Evolutionary conservation across 1,284 basidiomycete species (phyloP).

Genomic region (Ustilago crameri): DNA sequence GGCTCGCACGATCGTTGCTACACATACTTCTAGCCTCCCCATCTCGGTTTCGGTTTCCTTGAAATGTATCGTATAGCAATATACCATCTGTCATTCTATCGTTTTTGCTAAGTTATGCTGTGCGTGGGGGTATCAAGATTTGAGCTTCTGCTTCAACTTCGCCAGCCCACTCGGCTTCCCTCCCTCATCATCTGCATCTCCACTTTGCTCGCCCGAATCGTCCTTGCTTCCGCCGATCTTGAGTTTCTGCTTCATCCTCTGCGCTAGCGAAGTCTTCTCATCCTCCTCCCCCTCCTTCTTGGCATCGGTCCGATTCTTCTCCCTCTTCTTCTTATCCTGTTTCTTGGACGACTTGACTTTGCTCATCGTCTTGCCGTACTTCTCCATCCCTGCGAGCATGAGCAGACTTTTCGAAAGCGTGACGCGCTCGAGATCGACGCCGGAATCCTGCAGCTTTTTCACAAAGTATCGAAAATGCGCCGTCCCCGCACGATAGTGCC

Average conservation of each 20-base stretch:
- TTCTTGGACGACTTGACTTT: slow-evolving; percentile 41
- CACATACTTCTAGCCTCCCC: slow-evolving; percentile 15
- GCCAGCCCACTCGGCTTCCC: slow-evolving; percentile 18
- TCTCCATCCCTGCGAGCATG: slow-evolving; percentile 53
- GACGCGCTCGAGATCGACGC: slow-evolving; percentile 54
- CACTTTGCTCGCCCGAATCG: slow-evolving; percentile 3
- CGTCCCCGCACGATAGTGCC: slow-evolving; percentile 57
- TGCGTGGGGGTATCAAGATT: slow-evolving; percentile 26
- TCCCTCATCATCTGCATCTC: slow-evolving; percentile 16
- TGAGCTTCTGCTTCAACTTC: slow-evolving; percentile 27
- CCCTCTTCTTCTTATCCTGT: slow-evolving; percentile 27
- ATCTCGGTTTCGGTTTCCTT: no score
- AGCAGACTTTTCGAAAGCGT: slow-evolving; percentile 52
- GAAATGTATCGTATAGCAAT: no score
- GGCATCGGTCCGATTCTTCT: slow-evolving; percentile 16
- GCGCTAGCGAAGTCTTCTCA: slow-evolving; percentile 13
- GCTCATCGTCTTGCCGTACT: slow-evolving; percentile 53
- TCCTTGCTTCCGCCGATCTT: slow-evolving; percentile 12
- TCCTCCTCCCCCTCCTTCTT: slow-evolving; percentile 3
- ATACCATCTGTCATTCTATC: no score
- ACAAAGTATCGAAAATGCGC: slow-evolving; percentile 61
- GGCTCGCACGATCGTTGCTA: slow-evolving; percentile 18
- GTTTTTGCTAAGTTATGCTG: no score
- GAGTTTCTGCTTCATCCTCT: slow-evolving; percentile 18
- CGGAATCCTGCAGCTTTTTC: slow-evolving; percentile 49